Conservation (phyloP, 139 green algal genomes). For the Picochlorum sp. region DNA sequence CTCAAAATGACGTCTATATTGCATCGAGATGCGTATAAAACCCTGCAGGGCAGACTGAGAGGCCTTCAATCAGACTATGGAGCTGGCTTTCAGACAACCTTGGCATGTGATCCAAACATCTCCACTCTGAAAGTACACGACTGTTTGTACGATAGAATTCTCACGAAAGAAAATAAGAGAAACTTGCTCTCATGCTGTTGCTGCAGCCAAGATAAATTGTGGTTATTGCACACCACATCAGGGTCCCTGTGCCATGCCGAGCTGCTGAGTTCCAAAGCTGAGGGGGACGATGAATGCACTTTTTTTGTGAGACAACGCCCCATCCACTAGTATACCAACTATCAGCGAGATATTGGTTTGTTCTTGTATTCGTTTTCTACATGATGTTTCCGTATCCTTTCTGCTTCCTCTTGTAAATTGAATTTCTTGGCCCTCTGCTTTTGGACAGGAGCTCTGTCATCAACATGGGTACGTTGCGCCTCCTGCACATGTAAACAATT, state of each 20-base stretch:
- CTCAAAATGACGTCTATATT: constrained; percentile 10
- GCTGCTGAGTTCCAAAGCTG: neutral
- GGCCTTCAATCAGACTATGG: constrained; percentile 33
- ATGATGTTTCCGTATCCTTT: neutral
- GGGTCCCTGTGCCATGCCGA: neutral
- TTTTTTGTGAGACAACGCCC: constrained; percentile 7
- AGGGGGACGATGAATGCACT: neutral
- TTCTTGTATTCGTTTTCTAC: neutral
- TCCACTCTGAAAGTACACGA: constrained; percentile 21
- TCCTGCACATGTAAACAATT: constrained; percentile 15
- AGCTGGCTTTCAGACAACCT: constrained; percentile 14
- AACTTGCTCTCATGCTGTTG: constrained; percentile 28
- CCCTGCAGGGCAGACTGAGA: constrained; percentile 13
- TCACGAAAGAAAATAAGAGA: constrained; percentile 12
- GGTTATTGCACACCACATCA: neutral
- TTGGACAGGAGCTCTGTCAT: constrained; percentile 14
- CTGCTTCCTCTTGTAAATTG: constrained; percentile 24
- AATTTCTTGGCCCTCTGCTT: constrained; percentile 36
- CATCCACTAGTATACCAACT: neutral
- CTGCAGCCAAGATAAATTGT: constrained; percentile 28
- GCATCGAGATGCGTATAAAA: constrained; percentile 18
- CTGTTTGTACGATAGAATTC: constrained; percentile 32
- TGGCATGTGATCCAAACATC: neutral
- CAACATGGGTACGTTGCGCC: constrained; percentile 16
- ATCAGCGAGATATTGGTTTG: neutral